A percentile compares a stretch with the other conserved stretches of the same genome.
phyloP scores from a whole-genome alignment of 176 grass and related monocot genomes.

The Aegilops sharonensis region DNA sequence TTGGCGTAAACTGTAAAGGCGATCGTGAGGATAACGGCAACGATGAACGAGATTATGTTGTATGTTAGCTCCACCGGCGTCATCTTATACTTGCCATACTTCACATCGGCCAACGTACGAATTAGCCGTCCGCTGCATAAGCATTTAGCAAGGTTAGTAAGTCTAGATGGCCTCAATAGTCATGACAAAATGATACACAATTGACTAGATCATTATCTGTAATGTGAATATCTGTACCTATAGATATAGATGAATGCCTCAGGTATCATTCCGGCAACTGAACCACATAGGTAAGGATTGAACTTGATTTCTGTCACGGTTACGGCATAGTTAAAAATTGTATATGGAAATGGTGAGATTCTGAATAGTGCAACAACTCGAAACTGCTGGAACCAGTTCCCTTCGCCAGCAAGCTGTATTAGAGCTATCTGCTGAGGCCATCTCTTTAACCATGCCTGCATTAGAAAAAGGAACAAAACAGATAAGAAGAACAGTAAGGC shows the following conservation, averaged over 20 bases:
- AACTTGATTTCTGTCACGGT: constrained; percentile 85
- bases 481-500: neutral
- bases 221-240: constrained; percentile 42
- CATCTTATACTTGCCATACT: constrained; percentile 90
- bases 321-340: constrained; percentile 93
- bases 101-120: constrained; percentile 74
- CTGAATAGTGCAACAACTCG: constrained; percentile 85
- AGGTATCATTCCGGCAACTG: constrained; percentile 93
- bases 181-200: neutral
- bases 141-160: constrained; percentile 21
- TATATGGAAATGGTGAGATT: constrained; percentile 94
- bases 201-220: neutral
- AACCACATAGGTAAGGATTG: constrained; percentile 81
- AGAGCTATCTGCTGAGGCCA: constrained; percentile 89
- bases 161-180: neutral
- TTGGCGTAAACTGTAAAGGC: constrained; percentile 83
- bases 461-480: neutral
- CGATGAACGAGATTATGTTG: constrained; percentile 73
- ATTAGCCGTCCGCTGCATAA: constrained; percentile 84
- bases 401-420: constrained; percentile 87
- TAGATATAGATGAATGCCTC: constrained; percentile 97
- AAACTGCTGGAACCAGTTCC: constrained; percentile 91
- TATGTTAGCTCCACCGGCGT: constrained; percentile 77
- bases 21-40: constrained; percentile 59
- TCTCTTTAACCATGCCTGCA: constrained; percentile 83